Evolutionary conservation across 1,139 yeast genomes (phyloP), one percentile per base, ranked within the genome.

Genomic region (Pichia sp.): DNA sequence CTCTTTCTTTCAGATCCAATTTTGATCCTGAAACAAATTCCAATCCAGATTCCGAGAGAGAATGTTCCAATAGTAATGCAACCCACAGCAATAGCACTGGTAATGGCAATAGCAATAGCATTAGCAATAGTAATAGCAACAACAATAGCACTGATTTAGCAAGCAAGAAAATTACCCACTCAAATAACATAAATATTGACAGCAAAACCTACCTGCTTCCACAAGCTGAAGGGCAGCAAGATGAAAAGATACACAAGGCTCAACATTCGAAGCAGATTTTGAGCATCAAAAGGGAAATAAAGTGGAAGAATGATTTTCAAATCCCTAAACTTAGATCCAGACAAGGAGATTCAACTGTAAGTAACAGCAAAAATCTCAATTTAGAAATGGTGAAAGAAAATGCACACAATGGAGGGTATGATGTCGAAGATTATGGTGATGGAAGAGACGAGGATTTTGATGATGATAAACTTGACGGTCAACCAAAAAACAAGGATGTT

Each of bases 401-500:
- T 32, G 36, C 13, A 32, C 13, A 13, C 13, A 32, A 32, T 32
- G 36, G 36, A 10, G 13, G 13, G 10, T 32, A 13, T 32, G 36
- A 32, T 13, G 13, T 10, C 10, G 36, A 32, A 32, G 36, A 32
- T 10, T 32, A 10, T 8, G 13, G 36, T 32, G 13, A 32, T 10
- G 36, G 36, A 32, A 32, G 36, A 32, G 36, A 32, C 13, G 36
- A 32, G 13, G 36, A 32, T 13, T 32, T 13, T 32, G 36, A 32
- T 10, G 36, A 32, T 13, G 36, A 32, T 13, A 32, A 32, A 8
- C 36, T 36, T 7, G 34, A 26, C 34, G 26, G 40, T 26, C 5
- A 45, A 10, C 29, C 47, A 10, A 13, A n/a, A 44, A 45, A 55
- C 32, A 23, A 36, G 5, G 58, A 55, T 32, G 26, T 53, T 8